Evolutionary conservation across 331 rosid species (phyloP).

Genomic region (Pyrus hybrid): DNA sequence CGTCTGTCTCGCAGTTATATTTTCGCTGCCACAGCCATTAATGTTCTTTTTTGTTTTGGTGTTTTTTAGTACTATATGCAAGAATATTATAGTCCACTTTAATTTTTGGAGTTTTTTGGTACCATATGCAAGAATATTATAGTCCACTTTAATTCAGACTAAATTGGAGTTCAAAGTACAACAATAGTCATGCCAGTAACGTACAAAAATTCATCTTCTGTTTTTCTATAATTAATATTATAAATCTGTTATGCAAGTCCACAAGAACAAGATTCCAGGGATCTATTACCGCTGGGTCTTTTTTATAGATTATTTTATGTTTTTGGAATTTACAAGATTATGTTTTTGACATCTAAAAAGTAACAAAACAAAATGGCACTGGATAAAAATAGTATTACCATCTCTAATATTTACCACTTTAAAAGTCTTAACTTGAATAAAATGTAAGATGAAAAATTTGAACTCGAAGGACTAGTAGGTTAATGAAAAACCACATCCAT

Average conservation of each 20-base stretch:
- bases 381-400: neutral
- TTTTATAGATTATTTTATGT: neutral
- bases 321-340: too few relatives aligned
- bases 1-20: neutral
- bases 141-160: neutral
- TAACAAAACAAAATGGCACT: neutral
- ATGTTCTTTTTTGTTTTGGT: neutral
- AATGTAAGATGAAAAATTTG: too few relatives aligned
- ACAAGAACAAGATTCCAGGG: neutral
- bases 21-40: neutral
- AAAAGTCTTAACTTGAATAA: neutral
- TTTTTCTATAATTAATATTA: neutral
- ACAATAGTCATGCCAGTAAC: neutral
- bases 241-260: neutral
- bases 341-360: neutral
- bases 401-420: neutral
- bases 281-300: neutral
- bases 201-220: neutral
- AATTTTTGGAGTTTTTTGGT: neutral
- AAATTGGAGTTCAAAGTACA: neutral
- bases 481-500: too few relatives aligned
- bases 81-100: neutral
- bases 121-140: neutral
- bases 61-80: neutral
- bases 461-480: too few relatives aligned